Evolutionary conservation across 179 eudicot species (phyloP).

Genomic region (Beta macrorhiza): DNA sequence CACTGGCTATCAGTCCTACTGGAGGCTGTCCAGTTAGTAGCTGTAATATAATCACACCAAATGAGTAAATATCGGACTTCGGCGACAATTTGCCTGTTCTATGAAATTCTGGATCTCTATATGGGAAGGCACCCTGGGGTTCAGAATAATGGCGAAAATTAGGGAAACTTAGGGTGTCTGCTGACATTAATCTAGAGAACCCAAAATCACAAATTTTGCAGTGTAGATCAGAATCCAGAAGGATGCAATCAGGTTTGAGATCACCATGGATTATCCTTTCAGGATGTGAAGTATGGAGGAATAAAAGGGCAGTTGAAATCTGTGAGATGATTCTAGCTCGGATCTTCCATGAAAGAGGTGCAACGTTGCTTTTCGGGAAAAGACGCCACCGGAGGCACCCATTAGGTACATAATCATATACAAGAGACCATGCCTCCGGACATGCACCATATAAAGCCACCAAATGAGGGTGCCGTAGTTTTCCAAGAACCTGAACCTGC

Average conservation of each 20-base stretch:
- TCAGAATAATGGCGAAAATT: constrained; percentile 49
- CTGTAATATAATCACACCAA: constrained; percentile 70
- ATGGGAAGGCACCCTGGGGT: constrained; percentile 57
- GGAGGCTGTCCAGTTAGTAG: constrained; percentile 64
- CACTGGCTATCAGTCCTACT: constrained; percentile 47
- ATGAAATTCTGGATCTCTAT: constrained; percentile 66
- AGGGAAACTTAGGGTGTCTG: constrained; percentile 50
- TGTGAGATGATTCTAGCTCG: constrained; percentile 66
- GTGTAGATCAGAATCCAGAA: constrained; percentile 57
- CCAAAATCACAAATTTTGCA: constrained; percentile 71
- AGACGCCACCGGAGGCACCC: constrained; percentile 56
- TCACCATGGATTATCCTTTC: constrained; percentile 66
- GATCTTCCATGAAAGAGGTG: constrained; percentile 60
- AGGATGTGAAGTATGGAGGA: constrained; percentile 61
- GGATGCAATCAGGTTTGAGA: constrained; percentile 67
- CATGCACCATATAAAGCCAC: constrained; percentile 69
- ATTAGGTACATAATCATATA: constrained; percentile 67
- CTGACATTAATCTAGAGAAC: constrained; percentile 45
- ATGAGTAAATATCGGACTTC: constrained; percentile 69
- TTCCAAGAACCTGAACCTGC: constrained; percentile 69
- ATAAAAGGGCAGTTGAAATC: constrained; percentile 62
- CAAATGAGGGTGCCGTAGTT: constrained; percentile 66
- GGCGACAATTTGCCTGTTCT: constrained; percentile 54
- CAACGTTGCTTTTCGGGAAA: constrained; percentile 38
- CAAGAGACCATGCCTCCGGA: constrained; percentile 74